A percentile compares a stretch with the other conserved stretches of the same genome.
Conservation (phyloP, 2,329 filamentous ascomycete genomes). For the Fusarium continuum region DNA sequence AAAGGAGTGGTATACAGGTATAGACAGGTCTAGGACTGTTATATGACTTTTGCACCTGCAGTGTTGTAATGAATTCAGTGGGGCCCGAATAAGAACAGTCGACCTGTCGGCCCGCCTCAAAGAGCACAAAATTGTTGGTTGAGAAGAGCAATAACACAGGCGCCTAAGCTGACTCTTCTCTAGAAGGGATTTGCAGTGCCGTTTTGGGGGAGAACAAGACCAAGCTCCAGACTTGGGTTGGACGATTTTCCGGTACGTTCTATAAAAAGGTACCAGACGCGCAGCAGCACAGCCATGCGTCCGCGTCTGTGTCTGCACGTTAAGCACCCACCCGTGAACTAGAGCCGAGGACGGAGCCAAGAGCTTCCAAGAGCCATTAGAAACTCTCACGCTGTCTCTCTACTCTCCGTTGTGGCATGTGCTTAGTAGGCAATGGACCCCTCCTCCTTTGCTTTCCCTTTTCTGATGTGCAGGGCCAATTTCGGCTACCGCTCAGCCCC, state of each 20-base stretch:
- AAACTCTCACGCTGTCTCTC: background rate
- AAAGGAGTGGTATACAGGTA: background rate
- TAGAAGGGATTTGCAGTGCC: slow-evolving; percentile 7
- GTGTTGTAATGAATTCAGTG: slow-evolving; percentile 1
- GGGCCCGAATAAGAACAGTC: background rate
- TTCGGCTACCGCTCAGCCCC: slow-evolving; percentile 33
- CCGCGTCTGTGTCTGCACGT: background rate
- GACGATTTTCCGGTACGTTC: slow-evolving; percentile 38
- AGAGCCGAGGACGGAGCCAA: slow-evolving; percentile 1
- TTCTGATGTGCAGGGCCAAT: slow-evolving; percentile 29
- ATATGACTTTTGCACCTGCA: background rate
- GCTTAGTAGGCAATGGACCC: background rate
- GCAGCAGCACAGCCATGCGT: slow-evolving; percentile 19
- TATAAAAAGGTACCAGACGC: slow-evolving; percentile 32
- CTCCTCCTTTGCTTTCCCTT: slow-evolving; percentile 1
- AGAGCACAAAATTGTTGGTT: slow-evolving; percentile 1
- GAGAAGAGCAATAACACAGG: slow-evolving; percentile 4
- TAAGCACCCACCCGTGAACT: slow-evolving; percentile 10
- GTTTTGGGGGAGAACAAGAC: slow-evolving; percentile 9
- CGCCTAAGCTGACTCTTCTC: slow-evolving; percentile 5
- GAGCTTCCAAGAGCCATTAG: slow-evolving; percentile 10
- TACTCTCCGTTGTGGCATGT: background rate
- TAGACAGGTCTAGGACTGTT: background rate
- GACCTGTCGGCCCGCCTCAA: background rate
- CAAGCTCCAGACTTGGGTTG: slow-evolving; percentile 15